Evolutionary conservation across 2,329 filamentous ascomycete genomes (phyloP).

Genomic region (Hypoxylon sp.): DNA sequence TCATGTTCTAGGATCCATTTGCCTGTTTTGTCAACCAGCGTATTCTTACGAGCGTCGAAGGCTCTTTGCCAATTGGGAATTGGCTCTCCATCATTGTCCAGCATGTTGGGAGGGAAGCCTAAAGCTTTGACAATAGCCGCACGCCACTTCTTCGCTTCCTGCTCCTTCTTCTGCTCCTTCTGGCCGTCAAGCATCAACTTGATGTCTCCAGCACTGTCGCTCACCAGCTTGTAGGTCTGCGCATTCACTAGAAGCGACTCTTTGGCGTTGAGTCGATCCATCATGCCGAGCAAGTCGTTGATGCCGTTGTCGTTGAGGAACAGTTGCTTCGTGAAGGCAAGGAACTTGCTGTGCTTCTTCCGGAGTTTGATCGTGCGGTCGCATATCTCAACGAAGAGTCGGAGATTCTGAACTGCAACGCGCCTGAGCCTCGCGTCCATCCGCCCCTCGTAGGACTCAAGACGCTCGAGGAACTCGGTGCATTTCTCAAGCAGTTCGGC

Average conservation of each 20-base stretch:
- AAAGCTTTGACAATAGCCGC: constrained; percentile 47
- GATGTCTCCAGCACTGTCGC: constrained; percentile 50
- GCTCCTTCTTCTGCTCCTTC: constrained; percentile 50
- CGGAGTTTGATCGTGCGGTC: constrained; percentile 50
- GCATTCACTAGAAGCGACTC: constrained; percentile 52
- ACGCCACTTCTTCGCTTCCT: constrained; percentile 52
- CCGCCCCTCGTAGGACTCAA: constrained; percentile 50
- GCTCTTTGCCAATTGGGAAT: constrained; percentile 49
- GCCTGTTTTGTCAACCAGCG: constrained; percentile 49
- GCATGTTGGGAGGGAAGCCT: constrained; percentile 47
- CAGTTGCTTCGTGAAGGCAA: constrained; percentile 51
- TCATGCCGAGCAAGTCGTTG: constrained; percentile 50
- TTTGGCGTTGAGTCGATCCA: constrained; percentile 53
- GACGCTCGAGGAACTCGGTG: constrained; percentile 52
- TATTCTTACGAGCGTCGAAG: constrained; percentile 49
- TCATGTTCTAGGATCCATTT: constrained; percentile 47
- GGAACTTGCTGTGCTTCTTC: constrained; percentile 49
- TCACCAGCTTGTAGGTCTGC: constrained; percentile 52
- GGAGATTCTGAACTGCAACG: constrained; percentile 53
- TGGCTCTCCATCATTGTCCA: constrained; percentile 50
- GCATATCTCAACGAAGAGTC: constrained; percentile 54
- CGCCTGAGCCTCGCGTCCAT: constrained; percentile 52
- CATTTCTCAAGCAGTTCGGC: constrained; percentile 52
- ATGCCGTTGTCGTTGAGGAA: constrained; percentile 55
- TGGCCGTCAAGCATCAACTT: constrained; percentile 49